phyloP scores from a whole-genome alignment of 2,329 filamentous ascomycete species.

The Diplocarpon rosae region DNA sequence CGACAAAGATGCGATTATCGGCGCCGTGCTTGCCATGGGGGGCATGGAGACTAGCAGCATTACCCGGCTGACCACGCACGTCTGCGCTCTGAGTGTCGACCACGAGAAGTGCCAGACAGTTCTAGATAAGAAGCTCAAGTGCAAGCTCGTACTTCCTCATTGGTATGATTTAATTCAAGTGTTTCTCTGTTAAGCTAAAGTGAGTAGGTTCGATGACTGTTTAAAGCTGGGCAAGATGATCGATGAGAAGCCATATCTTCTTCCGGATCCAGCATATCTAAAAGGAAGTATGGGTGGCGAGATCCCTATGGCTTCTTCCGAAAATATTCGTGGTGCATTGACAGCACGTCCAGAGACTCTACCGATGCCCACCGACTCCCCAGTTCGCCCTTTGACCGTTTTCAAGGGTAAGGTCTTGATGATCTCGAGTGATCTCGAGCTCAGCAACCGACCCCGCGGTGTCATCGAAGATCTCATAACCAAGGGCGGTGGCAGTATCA shows the following conservation, averaged over 20 bases:
- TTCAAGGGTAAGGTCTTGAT: slow-evolving; percentile 71
- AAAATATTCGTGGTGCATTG: slow-evolving; percentile 57
- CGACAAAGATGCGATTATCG: slow-evolving; percentile 86
- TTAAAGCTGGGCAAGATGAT: slow-evolving; percentile 87
- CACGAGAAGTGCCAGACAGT: slow-evolving; percentile 60
- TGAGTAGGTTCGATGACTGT: slow-evolving; percentile 82
- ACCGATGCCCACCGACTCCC: slow-evolving; percentile 33
- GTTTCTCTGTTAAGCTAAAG: slow-evolving; percentile 17
- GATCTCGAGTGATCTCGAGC: slow-evolving; percentile 62
- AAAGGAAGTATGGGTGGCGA: slow-evolving; percentile 43
- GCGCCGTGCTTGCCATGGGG: slow-evolving; percentile 80
- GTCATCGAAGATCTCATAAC: slow-evolving; percentile 62
- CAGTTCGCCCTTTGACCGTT: slow-evolving; percentile 51
- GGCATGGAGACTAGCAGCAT: slow-evolving; percentile 67
- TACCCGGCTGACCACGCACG: slow-evolving; percentile 69
- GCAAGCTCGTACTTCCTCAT: slow-evolving; percentile 83
- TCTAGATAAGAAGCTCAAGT: slow-evolving; percentile 51
- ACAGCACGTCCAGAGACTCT: slow-evolving; percentile 35
- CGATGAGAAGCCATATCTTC: slow-evolving; percentile 71
- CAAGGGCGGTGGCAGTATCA: slow-evolving; percentile 60
- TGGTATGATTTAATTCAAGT: slow-evolving; percentile 44
- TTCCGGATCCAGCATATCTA: slow-evolving; percentile 83
- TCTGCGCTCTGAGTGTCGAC: slow-evolving; percentile 71
- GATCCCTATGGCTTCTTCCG: slow-evolving; percentile 44
- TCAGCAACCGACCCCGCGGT: slow-evolving; percentile 53